A percentile compares a stretch with the other conserved stretches of the same genome.
Conservation (phyloP, 2,329 filamentous ascomycete genomes). For the Trichoderma citrinoviride region DNA sequence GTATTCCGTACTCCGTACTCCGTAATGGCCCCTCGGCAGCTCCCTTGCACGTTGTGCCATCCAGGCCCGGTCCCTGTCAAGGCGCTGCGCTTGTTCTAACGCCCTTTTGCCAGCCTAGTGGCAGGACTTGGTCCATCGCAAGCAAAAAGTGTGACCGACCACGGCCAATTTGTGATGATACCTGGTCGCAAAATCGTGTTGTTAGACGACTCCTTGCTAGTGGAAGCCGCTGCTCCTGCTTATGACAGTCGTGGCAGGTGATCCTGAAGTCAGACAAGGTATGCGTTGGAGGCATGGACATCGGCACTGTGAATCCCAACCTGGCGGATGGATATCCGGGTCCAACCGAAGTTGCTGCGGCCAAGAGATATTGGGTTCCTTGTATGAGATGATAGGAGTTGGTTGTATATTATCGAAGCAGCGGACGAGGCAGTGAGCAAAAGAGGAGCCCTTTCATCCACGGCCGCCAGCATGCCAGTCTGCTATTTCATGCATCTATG, state of each 20-base stretch:
- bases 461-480: not conserved
- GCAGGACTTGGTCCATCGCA: not conserved
- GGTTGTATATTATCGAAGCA: not conserved
- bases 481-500: too few relatives aligned
- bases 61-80: conserved; percentile 13
- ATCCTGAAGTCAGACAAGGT: not conserved
- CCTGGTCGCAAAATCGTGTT: not conserved
- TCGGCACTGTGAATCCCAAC: conserved; percentile 17
- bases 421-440: not conserved
- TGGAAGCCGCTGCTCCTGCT: too few relatives aligned
- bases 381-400: not conserved
- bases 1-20: conserved; percentile 18
- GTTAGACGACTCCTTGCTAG: not conserved
- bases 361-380: not conserved
- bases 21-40: conserved; percentile 25
- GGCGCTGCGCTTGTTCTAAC: conserved; percentile 17
- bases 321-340: conserved; percentile 10
- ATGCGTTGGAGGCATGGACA: not conserved
- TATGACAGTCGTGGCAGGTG: too few relatives aligned
- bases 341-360: conserved; percentile 7
- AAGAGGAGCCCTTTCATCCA: not conserved
- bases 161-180: not conserved
- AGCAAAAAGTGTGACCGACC: conserved; percentile 1
- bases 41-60: conserved; percentile 22
- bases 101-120: conserved; percentile 4